Conservation (phyloP, 805 yeast genomes). For the Kluyveromyces siamensis region DNA sequence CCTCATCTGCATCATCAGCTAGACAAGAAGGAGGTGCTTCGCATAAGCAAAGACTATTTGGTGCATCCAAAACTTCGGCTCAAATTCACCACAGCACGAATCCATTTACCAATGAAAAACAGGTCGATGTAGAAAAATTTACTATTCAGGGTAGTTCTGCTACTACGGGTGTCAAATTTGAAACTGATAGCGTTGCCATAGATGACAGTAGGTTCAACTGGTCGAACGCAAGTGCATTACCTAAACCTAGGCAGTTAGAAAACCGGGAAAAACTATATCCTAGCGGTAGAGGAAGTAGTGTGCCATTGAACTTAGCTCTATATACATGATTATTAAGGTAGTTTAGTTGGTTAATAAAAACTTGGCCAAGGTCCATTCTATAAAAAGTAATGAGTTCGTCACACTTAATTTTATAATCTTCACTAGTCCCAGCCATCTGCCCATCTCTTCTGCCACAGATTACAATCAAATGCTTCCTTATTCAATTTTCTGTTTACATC, state of each 20-base stretch:
- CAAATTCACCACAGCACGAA: constrained; percentile 15
- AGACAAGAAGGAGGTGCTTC: constrained; percentile 12
- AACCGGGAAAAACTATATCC: constrained; percentile 77
- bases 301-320: constrained; percentile 60
- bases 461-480: constrained; percentile 78
- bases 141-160: constrained; percentile 21
- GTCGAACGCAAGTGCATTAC: constrained; percentile 57
- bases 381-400: too few relatives aligned
- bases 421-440: constrained; percentile 74
- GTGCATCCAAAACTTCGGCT: constrained; percentile 22
- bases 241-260: constrained; percentile 77
- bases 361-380: too few relatives aligned
- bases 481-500: constrained; percentile 83
- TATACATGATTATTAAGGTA: constrained; percentile 11
- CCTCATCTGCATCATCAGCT: constrained; percentile 15
- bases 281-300: constrained; percentile 89
- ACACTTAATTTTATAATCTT: constrained; percentile 18
- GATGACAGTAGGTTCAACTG: constrained; percentile 68
- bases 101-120: constrained; percentile 17
- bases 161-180: constrained; percentile 22
- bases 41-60: constrained; percentile 24
- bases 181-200: constrained; percentile 35
- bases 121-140: constrained; percentile 15
- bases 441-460: constrained; percentile 91
- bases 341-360: not conserved